Base-by-base conservation (phyloP, 1,284 basidiomycete genomes). In the Peniophora sp. region DNA sequence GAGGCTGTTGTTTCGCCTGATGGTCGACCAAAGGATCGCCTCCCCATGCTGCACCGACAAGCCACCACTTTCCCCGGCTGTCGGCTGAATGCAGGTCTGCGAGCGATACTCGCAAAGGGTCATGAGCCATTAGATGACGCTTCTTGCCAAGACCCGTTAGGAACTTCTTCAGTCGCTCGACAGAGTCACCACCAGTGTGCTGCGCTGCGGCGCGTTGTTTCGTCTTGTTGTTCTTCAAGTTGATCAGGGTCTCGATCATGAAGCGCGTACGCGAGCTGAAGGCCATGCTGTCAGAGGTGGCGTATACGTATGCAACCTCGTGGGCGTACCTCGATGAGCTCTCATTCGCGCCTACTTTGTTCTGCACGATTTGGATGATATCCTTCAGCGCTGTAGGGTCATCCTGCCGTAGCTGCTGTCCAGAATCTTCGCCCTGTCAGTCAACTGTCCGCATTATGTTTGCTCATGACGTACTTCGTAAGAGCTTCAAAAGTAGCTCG, bases 61-160 rank as follows among this genome's bases (percentile, higher is more conserved):
- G 75, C 97, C 97, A 99, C 97, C 97, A 99, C 69, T 96, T 97
- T 2, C 97, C 97, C 61, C 85, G 90, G 24, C 79, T 88, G 51
- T 91, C 84, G 0, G 93, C 88, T 1, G 85, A 81, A 52, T 83
- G 85, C 10, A 99, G 75, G 65, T 99, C 96, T n/a, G 79, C 73
- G 18, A 98, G 72, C 0, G 85, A 83, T 1, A 95, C 82, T 1
- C 92, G 85, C 8, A 97, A 74, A 0, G 92, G 84, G 51, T 97
- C 94, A 57, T 91, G 83, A 0, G 85, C 79, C 52, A 85, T 71
- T 2, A 92, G 92, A 57, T 91, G 79, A 23, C 81, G 76, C 58
- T 84, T 91, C 68, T 92, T 94, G 48, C 74, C 76, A 11, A 97
- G 66, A 1, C 81, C 79, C 0, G 76, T 67, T 14, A 97, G 68